These are phyloP conservation scores for Aspergillus hancockii DNA, from an alignment of 495 filamentous ascomycete species.

Conservation along the genomic window DNA sequence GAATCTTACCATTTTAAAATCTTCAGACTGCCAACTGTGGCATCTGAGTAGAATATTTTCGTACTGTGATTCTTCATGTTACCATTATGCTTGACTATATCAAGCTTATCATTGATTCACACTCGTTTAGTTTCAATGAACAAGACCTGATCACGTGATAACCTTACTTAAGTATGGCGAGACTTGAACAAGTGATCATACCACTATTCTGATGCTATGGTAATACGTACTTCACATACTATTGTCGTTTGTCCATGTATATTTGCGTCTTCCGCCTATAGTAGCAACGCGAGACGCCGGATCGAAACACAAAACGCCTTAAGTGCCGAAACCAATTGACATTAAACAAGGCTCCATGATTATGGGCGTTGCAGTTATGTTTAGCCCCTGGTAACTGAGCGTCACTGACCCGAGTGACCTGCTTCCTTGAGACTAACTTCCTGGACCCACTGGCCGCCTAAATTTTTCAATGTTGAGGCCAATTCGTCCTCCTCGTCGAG, in stretches of 20 bases:
- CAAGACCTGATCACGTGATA: background rate
- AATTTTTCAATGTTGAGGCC: conserved; percentile 65
- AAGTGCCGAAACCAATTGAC: background rate
- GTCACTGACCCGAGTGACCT: background rate
- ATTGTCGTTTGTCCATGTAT: background rate
- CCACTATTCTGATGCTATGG: background rate
- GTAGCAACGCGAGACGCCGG: background rate
- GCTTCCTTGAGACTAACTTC: conserved; percentile 38
- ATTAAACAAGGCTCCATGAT: background rate
- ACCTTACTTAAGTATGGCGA: background rate
- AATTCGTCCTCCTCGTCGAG: conserved; percentile 70
- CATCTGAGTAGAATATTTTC: too few species aligned
- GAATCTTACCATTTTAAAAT: too few species aligned
- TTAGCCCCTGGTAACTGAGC: background rate
- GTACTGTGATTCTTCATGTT: background rate
- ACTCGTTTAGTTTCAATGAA: background rate
- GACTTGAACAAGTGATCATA: background rate
- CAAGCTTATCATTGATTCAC: too few species aligned
- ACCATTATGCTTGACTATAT: too few species aligned
- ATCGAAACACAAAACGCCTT: background rate
- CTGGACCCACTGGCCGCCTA: conserved; percentile 72
- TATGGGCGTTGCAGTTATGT: background rate
- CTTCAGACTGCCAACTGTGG: too few species aligned
- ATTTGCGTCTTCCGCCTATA: background rate
- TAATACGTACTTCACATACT: background rate